Evolutionary conservation across 2,329 filamentous ascomycete species (phyloP).

Genomic region (Fusarium tjaetaba): DNA sequence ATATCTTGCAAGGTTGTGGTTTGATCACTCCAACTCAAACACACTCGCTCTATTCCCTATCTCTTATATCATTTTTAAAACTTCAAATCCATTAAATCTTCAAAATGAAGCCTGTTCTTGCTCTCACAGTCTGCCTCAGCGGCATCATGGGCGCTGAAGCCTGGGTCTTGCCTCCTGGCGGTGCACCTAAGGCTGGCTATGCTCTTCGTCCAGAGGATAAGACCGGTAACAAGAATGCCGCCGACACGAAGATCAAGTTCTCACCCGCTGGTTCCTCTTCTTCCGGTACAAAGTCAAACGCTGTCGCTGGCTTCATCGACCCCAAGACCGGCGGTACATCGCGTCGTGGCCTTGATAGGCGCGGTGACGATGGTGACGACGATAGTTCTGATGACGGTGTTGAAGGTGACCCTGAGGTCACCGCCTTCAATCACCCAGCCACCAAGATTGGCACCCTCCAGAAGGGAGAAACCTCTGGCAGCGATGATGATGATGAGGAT

Average conservation of each 20-base stretch:
- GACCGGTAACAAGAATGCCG: not conserved
- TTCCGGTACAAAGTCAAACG: not conserved
- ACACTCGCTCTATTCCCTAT: not conserved
- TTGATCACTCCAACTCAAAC: not conserved
- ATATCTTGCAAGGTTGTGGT: rapidly evolving
- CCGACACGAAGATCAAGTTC: slow-evolving; percentile 1
- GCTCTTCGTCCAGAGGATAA: not conserved
- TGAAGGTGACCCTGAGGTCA: not conserved
- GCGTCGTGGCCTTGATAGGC: not conserved
- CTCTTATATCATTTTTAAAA: not conserved
- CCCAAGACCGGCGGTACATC: not conserved
- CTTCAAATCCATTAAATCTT: not conserved
- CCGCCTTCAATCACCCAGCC: not conserved
- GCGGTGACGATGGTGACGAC: not conserved
- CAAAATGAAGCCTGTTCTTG: slow-evolving; percentile 9
- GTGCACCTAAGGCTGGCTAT: slow-evolving; percentile 8
- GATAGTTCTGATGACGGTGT: not conserved
- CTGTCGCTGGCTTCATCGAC: not conserved
- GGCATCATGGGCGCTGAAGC: slow-evolving; percentile 6
- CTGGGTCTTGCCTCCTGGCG: not conserved
- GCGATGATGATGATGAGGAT: not conserved
- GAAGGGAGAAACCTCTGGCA: not conserved
- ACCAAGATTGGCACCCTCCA: not conserved
- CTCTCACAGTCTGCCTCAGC: slow-evolving; percentile 2
- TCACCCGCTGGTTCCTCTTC: not conserved